These are phyloP conservation scores for Ceratobasidium sp. DNA, from an alignment of 1,284 basidiomycete species.

Conservation along the genomic window DNA sequence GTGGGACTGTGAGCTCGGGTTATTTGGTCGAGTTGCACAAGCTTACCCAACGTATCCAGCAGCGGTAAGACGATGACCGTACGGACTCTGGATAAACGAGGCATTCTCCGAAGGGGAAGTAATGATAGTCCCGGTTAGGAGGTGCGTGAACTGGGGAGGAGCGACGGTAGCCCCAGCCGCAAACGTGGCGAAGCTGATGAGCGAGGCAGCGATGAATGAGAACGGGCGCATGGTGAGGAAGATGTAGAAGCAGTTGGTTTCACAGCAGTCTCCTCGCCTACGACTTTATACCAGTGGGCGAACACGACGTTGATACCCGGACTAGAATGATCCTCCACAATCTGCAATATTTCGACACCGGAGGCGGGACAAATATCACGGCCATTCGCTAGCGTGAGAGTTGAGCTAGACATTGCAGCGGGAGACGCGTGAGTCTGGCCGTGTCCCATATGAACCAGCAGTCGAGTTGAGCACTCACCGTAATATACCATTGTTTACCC, in stretches of 20 bases:
- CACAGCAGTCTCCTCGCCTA: background rate
- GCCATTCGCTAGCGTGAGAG: background rate
- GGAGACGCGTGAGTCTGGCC: background rate
- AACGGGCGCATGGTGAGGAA: conserved; percentile 10
- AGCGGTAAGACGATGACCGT: conserved; percentile 44
- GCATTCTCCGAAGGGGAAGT: conserved; percentile 42
- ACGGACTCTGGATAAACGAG: conserved; percentile 40
- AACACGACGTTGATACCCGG: background rate
- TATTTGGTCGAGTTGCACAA: no score
- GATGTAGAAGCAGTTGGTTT: background rate
- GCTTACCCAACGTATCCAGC: conserved; percentile 43
- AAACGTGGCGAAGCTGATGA: background rate
- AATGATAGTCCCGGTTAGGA: conserved; percentile 44
- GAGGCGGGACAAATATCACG: background rate
- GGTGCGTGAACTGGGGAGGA: conserved; percentile 41
- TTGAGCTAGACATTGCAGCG: background rate
- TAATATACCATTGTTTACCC: background rate
- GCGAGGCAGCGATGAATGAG: background rate
- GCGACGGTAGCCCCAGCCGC: conserved; percentile 17
- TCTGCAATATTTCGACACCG: background rate
- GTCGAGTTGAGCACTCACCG: background rate
- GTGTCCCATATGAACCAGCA: background rate
- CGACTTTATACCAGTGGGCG: background rate
- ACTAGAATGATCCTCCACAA: background rate
- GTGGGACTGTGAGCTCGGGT: background rate